Conservation (phyloP, 2,329 filamentous ascomycete genomes). For the Verticillium isaacii region DNA sequence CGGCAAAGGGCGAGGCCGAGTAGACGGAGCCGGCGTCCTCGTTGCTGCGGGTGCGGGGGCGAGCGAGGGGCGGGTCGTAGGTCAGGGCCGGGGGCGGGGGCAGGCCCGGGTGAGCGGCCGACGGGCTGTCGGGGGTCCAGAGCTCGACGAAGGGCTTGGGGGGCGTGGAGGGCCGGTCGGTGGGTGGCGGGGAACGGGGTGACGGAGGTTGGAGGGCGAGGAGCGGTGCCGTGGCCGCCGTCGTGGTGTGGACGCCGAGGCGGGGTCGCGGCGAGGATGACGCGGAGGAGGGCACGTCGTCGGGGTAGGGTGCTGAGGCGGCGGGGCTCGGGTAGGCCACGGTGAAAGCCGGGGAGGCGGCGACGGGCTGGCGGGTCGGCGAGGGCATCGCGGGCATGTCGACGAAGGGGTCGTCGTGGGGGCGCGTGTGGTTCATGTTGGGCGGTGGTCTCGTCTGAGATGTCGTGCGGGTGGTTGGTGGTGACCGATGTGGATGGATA, state of each 20-base stretch:
- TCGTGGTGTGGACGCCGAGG: background rate
- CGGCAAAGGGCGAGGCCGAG: constrained; percentile 1
- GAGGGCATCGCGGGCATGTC: constrained; percentile 3
- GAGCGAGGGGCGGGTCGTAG: constrained; percentile 2
- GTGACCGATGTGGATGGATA: background rate
- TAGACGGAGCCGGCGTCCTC: constrained; percentile 1
- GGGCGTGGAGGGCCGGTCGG: background rate
- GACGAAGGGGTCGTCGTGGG: constrained; percentile 1
- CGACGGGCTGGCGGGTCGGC: background rate
- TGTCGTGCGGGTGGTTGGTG: background rate
- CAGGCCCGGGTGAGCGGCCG: constrained; percentile 12
- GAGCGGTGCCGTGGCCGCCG: background rate
- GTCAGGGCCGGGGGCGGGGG: constrained; percentile 13
- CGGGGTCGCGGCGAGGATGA: background rate
- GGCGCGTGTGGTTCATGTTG: background rate
- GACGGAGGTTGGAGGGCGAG: background rate
- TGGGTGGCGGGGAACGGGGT: background rate
- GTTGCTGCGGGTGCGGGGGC: constrained; percentile 3
- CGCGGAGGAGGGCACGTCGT: background rate
- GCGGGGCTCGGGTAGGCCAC: background rate
- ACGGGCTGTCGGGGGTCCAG: constrained; percentile 12
- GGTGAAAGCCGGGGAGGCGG: background rate
- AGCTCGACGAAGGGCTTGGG: background rate
- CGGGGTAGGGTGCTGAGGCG: background rate
- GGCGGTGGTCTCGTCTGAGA: background rate